Conservation (phyloP, 2,329 filamentous ascomycete genomes). For the Ophiostoma ips region DNA sequence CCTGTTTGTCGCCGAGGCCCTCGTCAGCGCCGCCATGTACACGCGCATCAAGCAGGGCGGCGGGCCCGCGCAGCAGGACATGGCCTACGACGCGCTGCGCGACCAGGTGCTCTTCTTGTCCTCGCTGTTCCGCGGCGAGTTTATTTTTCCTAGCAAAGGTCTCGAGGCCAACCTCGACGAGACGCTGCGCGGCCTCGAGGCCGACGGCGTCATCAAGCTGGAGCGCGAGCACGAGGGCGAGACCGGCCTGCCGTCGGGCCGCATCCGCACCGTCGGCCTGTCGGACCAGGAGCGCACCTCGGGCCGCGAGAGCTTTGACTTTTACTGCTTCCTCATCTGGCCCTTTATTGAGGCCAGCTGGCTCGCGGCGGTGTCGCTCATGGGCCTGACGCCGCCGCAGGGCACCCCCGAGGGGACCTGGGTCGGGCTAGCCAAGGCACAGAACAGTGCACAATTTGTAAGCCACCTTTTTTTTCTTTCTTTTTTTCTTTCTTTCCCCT, state of each 20-base stretch:
- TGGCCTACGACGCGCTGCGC: slow-evolving; percentile 57
- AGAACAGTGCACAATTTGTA: slow-evolving; percentile 70
- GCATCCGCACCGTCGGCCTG: slow-evolving; percentile 55
- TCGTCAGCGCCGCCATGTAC: slow-evolving; percentile 85
- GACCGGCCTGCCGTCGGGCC: slow-evolving; percentile 24
- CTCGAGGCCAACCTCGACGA: slow-evolving; percentile 66
- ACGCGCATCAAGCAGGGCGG: slow-evolving; percentile 81
- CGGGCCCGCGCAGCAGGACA: slow-evolving; percentile 66
- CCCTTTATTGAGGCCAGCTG: slow-evolving; percentile 92
- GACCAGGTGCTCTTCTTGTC: slow-evolving; percentile 82
- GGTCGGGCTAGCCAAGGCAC: slow-evolving; percentile 64
- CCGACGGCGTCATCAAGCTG: slow-evolving; percentile 62
- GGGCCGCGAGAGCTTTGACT: slow-evolving; percentile 91
- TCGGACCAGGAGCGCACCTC: slow-evolving; percentile 60
- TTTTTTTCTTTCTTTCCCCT: not conserved
- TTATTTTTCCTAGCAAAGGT: slow-evolving; percentile 87
- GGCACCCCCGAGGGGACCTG: slow-evolving; percentile 50
- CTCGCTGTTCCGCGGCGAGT: slow-evolving; percentile 86
- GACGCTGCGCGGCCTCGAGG: slow-evolving; percentile 63
- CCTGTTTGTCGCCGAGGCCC: slow-evolving; percentile 83
- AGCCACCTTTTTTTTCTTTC: slow-evolving; percentile 18
- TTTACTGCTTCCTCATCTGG: slow-evolving; percentile 98
- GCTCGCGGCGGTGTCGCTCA: slow-evolving; percentile 77
- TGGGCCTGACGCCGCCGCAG: slow-evolving; percentile 67
- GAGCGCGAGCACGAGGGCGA: slow-evolving; percentile 41